A percentile compares a stretch with the other conserved stretches of the same genome.
These are phyloP conservation scores for Syncephalastrum sp. DNA, from an alignment of 371 early-diverging fungal genomes.

Conservation along the genomic window DNA sequence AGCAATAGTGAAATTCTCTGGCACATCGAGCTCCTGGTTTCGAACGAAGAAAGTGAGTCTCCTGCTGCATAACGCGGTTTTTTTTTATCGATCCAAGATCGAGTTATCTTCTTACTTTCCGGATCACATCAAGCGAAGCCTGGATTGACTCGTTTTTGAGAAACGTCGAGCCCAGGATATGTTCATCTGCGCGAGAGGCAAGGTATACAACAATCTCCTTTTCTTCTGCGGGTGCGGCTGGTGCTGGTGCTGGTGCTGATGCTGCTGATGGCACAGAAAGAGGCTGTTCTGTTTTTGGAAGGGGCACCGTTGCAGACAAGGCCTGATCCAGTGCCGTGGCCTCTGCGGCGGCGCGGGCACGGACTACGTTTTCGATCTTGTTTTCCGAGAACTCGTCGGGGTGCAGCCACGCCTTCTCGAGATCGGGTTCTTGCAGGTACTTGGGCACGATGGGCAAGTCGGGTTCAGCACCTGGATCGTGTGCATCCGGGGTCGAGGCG, in stretches of 20 bases:
- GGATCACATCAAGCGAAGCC: conserved; percentile 36
- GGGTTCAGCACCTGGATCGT: conserved; percentile 29
- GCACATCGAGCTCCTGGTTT: conserved; percentile 62
- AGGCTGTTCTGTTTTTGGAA: conserved; percentile 7
- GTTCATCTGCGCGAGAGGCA: conserved; percentile 36
- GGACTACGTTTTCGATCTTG: conserved; percentile 32
- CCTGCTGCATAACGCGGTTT: no score
- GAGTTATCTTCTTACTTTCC: conserved; percentile 31
- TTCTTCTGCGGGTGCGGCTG: conserved; percentile 17
- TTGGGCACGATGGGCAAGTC: conserved; percentile 61
- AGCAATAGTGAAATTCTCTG: conserved; percentile 47
- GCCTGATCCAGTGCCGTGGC: not conserved
- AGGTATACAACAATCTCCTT: conserved; percentile 54
- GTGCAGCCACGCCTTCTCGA: conserved; percentile 69
- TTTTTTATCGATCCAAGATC: not conserved
- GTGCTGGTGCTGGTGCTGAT: no score
- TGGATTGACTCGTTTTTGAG: conserved; percentile 53
- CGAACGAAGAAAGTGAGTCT: not conserved
- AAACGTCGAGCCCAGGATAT: conserved; percentile 54
- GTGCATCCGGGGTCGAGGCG: conserved; percentile 2
- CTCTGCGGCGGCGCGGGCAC: conserved; percentile 25
- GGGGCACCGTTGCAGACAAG: no score
- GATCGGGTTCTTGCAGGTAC: conserved; percentile 69
- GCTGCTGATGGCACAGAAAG: not conserved
- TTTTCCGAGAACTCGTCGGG: conserved; percentile 66